phyloP scores from a whole-genome alignment of 2,329 filamentous ascomycete species.

The Tolypocladium paradoxum region DNA sequence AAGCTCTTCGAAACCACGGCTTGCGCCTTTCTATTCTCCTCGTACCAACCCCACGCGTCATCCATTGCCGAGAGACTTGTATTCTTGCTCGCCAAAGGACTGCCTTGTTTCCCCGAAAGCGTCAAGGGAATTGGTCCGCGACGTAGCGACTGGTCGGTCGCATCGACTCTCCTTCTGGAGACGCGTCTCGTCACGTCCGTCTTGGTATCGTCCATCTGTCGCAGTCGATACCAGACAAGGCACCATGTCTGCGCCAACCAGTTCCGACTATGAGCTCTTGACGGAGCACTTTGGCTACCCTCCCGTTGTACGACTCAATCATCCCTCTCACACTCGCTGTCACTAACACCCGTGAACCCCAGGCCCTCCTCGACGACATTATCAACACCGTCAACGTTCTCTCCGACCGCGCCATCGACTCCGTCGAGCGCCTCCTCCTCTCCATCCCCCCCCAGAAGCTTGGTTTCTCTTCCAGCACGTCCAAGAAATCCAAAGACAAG shows the following conservation, averaged over 20 bases:
- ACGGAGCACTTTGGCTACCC: slow-evolving; percentile 96
- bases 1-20: neutral
- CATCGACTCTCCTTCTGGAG: neutral
- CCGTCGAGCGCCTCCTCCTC: slow-evolving; percentile 73
- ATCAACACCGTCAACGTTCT: slow-evolving; percentile 95
- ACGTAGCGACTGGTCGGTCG: no score
- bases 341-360: neutral
- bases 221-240: neutral
- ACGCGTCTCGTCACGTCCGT: slow-evolving; percentile 10
- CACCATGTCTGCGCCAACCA: slow-evolving; percentile 22
- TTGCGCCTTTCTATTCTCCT: neutral
- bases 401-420: slow-evolving; percentile 79
- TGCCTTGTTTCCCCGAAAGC: neutral
- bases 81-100: neutral
- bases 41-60: neutral
- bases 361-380: slow-evolving; percentile 94
- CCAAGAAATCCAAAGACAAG: slow-evolving; percentile 7
- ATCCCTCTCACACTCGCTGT: neutral
- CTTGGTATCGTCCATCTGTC: neutral
- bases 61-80: neutral
- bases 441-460: slow-evolving; percentile 62
- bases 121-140: neutral
- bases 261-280: slow-evolving; percentile 56
- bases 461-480: slow-evolving; percentile 54
- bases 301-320: slow-evolving; percentile 56